Percentiles rank a stretch among this genome's conserved stretches.
phyloP scores from a whole-genome alignment of 225 moss, liverwort and hornwort species.

The Takakia lepidozioides region DNA sequence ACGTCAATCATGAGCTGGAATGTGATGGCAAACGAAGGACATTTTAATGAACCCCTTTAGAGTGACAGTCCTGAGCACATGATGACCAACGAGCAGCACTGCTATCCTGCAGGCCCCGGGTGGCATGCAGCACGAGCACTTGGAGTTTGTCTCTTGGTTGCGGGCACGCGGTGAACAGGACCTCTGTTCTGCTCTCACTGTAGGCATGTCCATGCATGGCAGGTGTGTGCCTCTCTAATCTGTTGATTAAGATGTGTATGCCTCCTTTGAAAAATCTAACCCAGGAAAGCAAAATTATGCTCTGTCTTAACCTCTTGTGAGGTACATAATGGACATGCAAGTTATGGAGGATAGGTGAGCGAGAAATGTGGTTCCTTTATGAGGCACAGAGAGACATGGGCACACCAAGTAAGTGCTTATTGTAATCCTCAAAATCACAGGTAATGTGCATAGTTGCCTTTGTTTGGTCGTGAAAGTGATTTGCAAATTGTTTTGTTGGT shows the following conservation, averaged over 20 bases:
- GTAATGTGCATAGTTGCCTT: too few species aligned
- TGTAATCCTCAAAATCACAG: too few species aligned
- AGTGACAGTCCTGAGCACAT: background rate
- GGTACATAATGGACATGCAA: background rate
- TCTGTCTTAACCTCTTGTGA: background rate
- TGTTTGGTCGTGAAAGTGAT: background rate
- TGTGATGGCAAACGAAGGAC: background rate
- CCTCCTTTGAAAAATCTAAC: background rate
- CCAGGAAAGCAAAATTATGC: too few species aligned
- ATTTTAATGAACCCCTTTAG: background rate
- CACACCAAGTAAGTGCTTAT: too few species aligned
- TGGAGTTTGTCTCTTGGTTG: conserved; percentile 79
- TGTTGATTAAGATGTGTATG: background rate
- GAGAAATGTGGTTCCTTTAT: background rate
- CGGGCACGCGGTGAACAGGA: conserved; percentile 67
- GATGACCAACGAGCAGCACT: background rate
- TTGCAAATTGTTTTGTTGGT: background rate
- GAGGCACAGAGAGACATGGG: background rate
- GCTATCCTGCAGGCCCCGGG: conserved; percentile 23
- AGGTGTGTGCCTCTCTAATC: conserved; percentile 30
- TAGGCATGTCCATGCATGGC: conserved; percentile 82
- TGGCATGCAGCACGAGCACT: conserved; percentile 52
- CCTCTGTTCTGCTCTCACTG: conserved; percentile 53
- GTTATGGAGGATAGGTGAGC: background rate
- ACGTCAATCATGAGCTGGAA: too few species aligned